Base-by-base conservation (phyloP, 148 eudicot genomes). In the Rhododendron vialii region DNA sequence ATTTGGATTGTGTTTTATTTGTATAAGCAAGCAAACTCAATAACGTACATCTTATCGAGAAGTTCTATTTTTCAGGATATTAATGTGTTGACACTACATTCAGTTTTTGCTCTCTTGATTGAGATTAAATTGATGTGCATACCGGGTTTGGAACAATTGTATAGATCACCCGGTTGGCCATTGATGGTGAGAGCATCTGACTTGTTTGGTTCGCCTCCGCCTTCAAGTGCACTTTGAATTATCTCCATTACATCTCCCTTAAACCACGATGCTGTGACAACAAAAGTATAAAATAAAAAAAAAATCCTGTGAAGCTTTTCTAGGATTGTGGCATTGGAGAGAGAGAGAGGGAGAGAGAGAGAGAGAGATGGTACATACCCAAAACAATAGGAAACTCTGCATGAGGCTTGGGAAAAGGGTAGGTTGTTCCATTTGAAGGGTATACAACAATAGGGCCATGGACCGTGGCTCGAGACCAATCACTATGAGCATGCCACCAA, bases 81-180 rank as follows among this genome's bases (percentile, higher is more conserved):
- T 48, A 2, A 30, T 30, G 0, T 7, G 51, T 48, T 15, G 18
- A 53, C 20, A 35, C 45, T 41, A 4, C 7, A 35, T 17, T 75
- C 9, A 20, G 1, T 15, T 75, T 24, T 12, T 51, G 55, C 0
- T 4, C 7, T 18, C 0, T 26, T 20, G 6, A 59, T 59, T 59
- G 6, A 59, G 26, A 59, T 22, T 43, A 38, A 15, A 20, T 0
- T 77, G 48, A 7, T 41, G 43, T 20, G 12, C 50, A 35, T 81
- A 89, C 90, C 88, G 3, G 22, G 3, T 6, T 48, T 63, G 67
- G 91, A 85, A 80, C 91, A 89, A 3, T 86, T 81, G 24, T 87
- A 75, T 3, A 84, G 28, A 67, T 87, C 89, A 28, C 91, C 91
- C n/a, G 91, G 87, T 84, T 89, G 91, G 43, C 91, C 91, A 41